Percentiles rank a stretch among this genome's conserved stretches.
These are phyloP conservation scores for Wickerhamiella vanderwaltii DNA, from an alignment of 805 yeast species.

Conservation along the genomic window DNA sequence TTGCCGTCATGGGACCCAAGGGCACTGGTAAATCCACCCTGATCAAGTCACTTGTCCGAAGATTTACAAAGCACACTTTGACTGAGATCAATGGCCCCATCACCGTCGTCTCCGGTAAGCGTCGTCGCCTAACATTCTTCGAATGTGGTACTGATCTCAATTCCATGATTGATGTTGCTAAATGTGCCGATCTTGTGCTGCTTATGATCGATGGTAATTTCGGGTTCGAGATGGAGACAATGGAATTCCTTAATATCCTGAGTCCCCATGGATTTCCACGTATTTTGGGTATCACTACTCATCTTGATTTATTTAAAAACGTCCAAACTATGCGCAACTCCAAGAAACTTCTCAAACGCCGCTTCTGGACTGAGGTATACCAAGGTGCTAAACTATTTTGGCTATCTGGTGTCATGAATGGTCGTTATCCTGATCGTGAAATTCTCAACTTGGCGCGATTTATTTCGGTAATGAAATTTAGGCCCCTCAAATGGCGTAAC, in stretches of 20 bases:
- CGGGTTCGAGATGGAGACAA: conserved; percentile 98
- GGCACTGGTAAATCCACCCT: conserved; percentile 96
- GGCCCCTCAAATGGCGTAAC: conserved; percentile 98
- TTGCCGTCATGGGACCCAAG: conserved; percentile 97
- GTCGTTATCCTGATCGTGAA: conserved; percentile 96
- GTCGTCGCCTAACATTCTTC: conserved; percentile 81
- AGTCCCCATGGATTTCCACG: conserved; percentile 99
- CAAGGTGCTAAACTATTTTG: conserved; percentile 95
- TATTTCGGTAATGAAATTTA: conserved; percentile 91
- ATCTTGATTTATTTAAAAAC: conserved; percentile 82
- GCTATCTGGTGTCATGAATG: conserved; percentile 89
- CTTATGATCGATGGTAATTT: conserved; percentile 90
- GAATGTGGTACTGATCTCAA: conserved; percentile 89
- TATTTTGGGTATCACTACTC: conserved; percentile 89
- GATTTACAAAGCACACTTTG: conserved; percentile 77
- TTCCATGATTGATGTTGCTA: conserved; percentile 93
- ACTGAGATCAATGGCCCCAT: conserved; percentile 89
- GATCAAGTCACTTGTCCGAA: conserved; percentile 74
- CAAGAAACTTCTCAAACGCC: conserved; percentile 78
- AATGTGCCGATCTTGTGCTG: conserved; percentile 84
- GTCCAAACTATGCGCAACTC: conserved; percentile 82
- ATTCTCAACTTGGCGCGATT: conserved; percentile 82
- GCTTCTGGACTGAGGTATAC: conserved; percentile 98
- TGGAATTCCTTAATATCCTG: conserved; percentile 92
- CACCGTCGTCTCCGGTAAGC: conserved; percentile 90